These are phyloP conservation scores for Fusarium lateritium DNA, from an alignment of 2,329 filamentous ascomycete genomes.

Conservation along the genomic window DNA sequence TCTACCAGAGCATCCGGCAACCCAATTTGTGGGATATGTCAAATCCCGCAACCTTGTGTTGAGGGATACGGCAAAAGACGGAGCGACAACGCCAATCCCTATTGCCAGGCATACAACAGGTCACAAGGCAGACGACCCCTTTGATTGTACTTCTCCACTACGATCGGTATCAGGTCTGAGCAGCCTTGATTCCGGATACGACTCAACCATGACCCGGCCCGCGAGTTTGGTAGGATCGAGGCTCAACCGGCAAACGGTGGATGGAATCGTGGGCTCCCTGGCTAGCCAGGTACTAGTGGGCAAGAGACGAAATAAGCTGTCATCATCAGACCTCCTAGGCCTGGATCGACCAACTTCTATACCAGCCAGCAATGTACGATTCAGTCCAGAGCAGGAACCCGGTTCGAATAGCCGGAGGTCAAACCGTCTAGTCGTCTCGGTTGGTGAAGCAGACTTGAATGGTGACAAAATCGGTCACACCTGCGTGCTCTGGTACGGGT, in stretches of 20 bases:
- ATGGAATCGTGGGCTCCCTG: constrained; percentile 31
- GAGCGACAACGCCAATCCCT: constrained; percentile 42
- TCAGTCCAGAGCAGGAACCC: constrained; percentile 13
- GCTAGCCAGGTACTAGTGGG: constrained; percentile 33
- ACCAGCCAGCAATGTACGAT: constrained; percentile 7
- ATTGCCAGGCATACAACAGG: constrained; percentile 36
- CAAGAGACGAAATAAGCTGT: constrained; percentile 39
- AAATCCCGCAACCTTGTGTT: constrained; percentile 45
- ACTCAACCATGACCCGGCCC: constrained; percentile 44
- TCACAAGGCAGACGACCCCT: constrained; percentile 25
- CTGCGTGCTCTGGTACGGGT: constrained; percentile 48
- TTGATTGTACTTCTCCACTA: constrained; percentile 41
- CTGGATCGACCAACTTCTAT: constrained; percentile 34
- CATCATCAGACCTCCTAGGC: constrained; percentile 37
- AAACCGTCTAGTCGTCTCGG: constrained; percentile 34
- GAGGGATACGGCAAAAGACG: constrained; percentile 24
- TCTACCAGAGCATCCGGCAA: constrained; percentile 46
- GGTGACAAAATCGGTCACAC: constrained; percentile 40
- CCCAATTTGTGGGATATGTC: constrained; percentile 49
- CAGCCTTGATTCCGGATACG: constrained; percentile 49
- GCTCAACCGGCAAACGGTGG: constrained; percentile 36
- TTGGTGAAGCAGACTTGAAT: constrained; percentile 39
- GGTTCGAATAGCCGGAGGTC: constrained; percentile 9
- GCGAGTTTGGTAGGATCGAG: constrained; percentile 39
- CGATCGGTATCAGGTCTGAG: constrained; percentile 43